Evolutionary conservation across 2,329 filamentous ascomycete species (phyloP).

Genomic region (Mycogone perniciosa): DNA sequence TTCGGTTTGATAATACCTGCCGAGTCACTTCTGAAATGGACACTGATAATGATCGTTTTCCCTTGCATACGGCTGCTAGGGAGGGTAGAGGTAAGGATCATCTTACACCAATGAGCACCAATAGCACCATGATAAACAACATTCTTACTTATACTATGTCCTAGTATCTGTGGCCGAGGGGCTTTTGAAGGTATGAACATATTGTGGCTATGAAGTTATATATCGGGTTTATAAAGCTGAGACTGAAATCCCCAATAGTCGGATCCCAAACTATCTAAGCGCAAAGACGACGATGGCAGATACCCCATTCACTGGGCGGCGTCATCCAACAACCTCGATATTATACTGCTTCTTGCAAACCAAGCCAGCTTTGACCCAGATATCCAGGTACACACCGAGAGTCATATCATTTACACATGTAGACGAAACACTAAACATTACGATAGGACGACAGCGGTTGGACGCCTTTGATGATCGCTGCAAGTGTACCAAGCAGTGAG

Average conservation of each 20-base stretch:
- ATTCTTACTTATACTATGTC: not conserved
- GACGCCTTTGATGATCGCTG: conserved; percentile 80
- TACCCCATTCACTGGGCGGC: conserved; percentile 92
- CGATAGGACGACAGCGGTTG: conserved; percentile 67
- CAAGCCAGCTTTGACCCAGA: conserved; percentile 75
- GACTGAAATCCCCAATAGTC: conserved; percentile 42
- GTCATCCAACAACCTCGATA: conserved; percentile 71
- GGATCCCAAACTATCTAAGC: conserved; percentile 68
- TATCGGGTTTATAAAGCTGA: not conserved
- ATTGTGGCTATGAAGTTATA: not conserved
- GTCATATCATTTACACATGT: not conserved
- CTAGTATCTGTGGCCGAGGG: conserved; percentile 67
- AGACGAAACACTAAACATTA: not conserved
- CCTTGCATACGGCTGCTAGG: conserved; percentile 79
- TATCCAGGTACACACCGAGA: conserved; percentile 50
- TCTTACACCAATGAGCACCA: not conserved
- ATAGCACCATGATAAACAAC: not conserved
- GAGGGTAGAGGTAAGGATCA: conserved; percentile 67
- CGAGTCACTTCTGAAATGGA: conserved; percentile 20
- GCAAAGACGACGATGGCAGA: conserved; percentile 78
- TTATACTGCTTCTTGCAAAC: conserved; percentile 66
- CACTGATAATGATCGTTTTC: conserved; percentile 55
- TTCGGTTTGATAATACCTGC: too few species aligned
- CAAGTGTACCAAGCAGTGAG: conserved; percentile 66
- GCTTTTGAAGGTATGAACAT: conserved; percentile 23